A percentile compares a stretch with the other conserved stretches of the same genome.
Evolutionary conservation across 2,329 filamentous ascomycete species (phyloP).

Genomic region (Pyricularia grisea): DNA sequence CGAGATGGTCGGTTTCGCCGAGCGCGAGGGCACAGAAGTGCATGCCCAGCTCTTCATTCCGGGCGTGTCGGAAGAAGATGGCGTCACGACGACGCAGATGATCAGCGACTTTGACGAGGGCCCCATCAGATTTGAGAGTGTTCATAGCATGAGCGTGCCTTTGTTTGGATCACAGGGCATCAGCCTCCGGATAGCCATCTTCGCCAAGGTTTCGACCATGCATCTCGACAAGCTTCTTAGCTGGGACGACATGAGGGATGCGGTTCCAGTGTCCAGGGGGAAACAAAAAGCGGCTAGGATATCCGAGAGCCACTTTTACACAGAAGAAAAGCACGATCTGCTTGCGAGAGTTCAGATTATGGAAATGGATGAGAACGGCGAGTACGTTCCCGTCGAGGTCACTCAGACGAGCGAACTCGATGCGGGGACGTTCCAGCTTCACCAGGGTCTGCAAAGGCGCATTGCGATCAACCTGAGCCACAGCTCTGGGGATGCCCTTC

Average conservation of each 20-base stretch:
- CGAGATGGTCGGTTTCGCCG: slow-evolving; percentile 86
- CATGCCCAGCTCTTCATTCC: slow-evolving; percentile 96
- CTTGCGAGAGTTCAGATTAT: slow-evolving; percentile 82
- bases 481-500: slow-evolving; percentile 76
- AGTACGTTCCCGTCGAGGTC: slow-evolving; percentile 88
- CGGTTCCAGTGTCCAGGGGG: slow-evolving; percentile 47
- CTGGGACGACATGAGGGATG: slow-evolving; percentile 97
- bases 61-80: slow-evolving; percentile 79
- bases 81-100: slow-evolving; percentile 91
- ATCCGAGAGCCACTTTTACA: slow-evolving; percentile 85
- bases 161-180: slow-evolving; percentile 66
- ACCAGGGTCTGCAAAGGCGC: slow-evolving; percentile 86
- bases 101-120: slow-evolving; percentile 90
- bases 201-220: slow-evolving; percentile 83
- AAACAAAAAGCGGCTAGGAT: slow-evolving; percentile 56
- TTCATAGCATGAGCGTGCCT: slow-evolving; percentile 94
- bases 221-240: slow-evolving; percentile 95
- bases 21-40: slow-evolving; percentile 89
- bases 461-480: slow-evolving; percentile 85
- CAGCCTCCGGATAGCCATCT: slow-evolving; percentile 77
- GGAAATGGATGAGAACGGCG: slow-evolving; percentile 83
- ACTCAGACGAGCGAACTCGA: slow-evolving; percentile 78
- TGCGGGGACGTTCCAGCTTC: slow-evolving; percentile 84
- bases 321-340: slow-evolving; percentile 87
- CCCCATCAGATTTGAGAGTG: slow-evolving; percentile 88